Evolutionary conservation across 352 stramenopile species (phyloP), one percentile per base, ranked within the genome.

Genomic region (Globisporangium irregulare): DNA sequence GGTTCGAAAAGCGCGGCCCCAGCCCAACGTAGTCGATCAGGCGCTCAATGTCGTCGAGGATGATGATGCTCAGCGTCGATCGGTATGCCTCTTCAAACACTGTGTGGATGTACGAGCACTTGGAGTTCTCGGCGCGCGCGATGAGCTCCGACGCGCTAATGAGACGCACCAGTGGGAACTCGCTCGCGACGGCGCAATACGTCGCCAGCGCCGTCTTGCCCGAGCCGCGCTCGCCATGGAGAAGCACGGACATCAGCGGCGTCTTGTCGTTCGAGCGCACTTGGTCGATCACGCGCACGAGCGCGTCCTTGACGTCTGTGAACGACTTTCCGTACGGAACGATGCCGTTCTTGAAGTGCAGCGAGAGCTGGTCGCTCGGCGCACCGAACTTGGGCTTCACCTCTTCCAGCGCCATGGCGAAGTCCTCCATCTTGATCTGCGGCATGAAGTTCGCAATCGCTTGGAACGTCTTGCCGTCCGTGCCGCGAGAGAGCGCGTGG

Each of bases 31-130:
- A 99, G 75, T 99, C 98, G 76, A 99, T 98, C 48, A 99, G 87
- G 20, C 98, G 93, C 81, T 99, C 98, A 70, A 99, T 98, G 77
- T 99, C 97, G 80, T 99, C 98, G 54, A 99, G 92, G 67, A 99
- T 97, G 79, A 99, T 99, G 67, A 99, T 93, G 24, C 96, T 99
- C 12, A 99, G 82, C 1, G 97, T 90, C 48, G 94, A 99, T 73
- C 98, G 98, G 80, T 99, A 99, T 5, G 97, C 97, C 80, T 99
- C 97, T 72, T 99, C 89, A 68, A 98, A 98, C 20, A 97, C 80
- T 60, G 92, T 98, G 79, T 98, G 93, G 61, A 98, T 98, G 78
- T 90, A 90, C 68, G 89, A 87, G 67, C 92, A 98, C 81, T 99
- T 99, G 70, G 89, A 80, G 65, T 78, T 92, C 68, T 99, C 98